These are phyloP conservation scores for Candida sp. DNA, from an alignment of 1,139 yeast genomes.

Conservation along the genomic window DNA sequence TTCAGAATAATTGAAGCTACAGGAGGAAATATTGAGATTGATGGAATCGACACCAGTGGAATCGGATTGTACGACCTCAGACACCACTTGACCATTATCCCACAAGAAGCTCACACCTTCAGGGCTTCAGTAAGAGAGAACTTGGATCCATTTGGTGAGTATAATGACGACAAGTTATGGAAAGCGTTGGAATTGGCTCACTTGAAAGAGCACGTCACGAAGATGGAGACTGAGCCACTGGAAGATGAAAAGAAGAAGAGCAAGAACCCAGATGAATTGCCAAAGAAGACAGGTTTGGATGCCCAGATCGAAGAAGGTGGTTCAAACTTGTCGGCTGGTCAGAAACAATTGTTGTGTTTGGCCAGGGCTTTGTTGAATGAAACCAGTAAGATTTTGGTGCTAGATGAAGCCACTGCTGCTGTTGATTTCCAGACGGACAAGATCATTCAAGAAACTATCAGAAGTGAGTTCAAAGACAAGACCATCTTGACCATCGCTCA, in stretches of 20 bases:
- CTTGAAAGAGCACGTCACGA: constrained; percentile 49
- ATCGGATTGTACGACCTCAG: constrained; percentile 57
- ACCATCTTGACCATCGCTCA: constrained; percentile 87
- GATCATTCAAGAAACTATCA: constrained; percentile 75
- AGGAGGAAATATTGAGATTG: constrained; percentile 41
- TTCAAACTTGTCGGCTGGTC: constrained; percentile 76
- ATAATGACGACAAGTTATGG: constrained; percentile 60
- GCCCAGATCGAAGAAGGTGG: constrained; percentile 70
- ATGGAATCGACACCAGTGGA: constrained; percentile 49
- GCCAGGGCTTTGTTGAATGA: constrained; percentile 70
- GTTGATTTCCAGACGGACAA: constrained; percentile 84
- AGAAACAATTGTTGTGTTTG: constrained; percentile 74
- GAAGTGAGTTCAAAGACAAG: constrained; percentile 63
- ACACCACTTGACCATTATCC: constrained; percentile 63
- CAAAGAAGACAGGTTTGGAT: constrained; percentile 33
- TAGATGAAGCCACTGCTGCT: constrained; percentile 90
- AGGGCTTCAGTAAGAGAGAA: constrained; percentile 66
- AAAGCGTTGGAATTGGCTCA: constrained; percentile 56
- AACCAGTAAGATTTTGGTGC: constrained; percentile 62
- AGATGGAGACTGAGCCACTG: constrained; percentile 27
- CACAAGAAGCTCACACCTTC: constrained; percentile 74
- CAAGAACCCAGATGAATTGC: constrained; percentile 30
- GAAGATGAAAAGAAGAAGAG: constrained; percentile 18
- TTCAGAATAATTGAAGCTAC: constrained; percentile 38
- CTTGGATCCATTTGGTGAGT: constrained; percentile 60